phyloP scores from a whole-genome alignment of 1,139 yeast species.

The Saccharomyces uvarum region DNA sequence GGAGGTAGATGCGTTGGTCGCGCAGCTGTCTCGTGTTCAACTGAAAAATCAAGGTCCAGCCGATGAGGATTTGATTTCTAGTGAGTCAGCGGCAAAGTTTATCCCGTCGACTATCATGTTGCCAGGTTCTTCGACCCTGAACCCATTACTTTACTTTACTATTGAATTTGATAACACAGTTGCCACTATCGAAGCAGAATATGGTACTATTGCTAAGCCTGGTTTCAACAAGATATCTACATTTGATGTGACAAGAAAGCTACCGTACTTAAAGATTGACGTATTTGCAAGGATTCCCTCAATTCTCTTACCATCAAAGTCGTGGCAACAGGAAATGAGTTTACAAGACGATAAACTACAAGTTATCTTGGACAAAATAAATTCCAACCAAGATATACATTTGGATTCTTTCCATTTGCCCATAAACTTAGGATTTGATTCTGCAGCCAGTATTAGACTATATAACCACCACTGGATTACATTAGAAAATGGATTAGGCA shows the following conservation, averaged over 20 bases:
- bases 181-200: constrained; percentile 70
- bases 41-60: constrained; percentile 24
- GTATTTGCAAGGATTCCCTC: constrained; percentile 72
- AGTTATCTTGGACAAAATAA: constrained; percentile 34
- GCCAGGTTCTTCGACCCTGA: constrained; percentile 42
- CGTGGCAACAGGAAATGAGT: constrained; percentile 32
- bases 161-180: constrained; percentile 78
- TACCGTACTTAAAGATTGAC: constrained; percentile 54
- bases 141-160: constrained; percentile 58
- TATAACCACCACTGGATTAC: constrained; percentile 43
- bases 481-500: constrained; percentile 34
- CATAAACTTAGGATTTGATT: constrained; percentile 33
- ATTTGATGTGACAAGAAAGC: constrained; percentile 74
- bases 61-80: constrained; percentile 25
- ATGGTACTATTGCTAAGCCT: constrained; percentile 59
- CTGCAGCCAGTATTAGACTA: constrained; percentile 36
- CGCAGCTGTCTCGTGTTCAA: constrained; percentile 25
- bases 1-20: constrained; percentile 23
- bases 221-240: constrained; percentile 82
- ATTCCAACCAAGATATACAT: constrained; percentile 37
- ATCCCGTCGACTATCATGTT: constrained; percentile 64
- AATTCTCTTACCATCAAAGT: constrained; percentile 45
- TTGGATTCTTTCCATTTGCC: constrained; percentile 32
- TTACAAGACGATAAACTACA: constrained; percentile 23
- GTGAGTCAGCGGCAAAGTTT: constrained; percentile 33